Percentiles rank a stretch among this genome's conserved stretches.
phyloP scores from a whole-genome alignment of 306 rosid species.

The Dalbergia oliveri region DNA sequence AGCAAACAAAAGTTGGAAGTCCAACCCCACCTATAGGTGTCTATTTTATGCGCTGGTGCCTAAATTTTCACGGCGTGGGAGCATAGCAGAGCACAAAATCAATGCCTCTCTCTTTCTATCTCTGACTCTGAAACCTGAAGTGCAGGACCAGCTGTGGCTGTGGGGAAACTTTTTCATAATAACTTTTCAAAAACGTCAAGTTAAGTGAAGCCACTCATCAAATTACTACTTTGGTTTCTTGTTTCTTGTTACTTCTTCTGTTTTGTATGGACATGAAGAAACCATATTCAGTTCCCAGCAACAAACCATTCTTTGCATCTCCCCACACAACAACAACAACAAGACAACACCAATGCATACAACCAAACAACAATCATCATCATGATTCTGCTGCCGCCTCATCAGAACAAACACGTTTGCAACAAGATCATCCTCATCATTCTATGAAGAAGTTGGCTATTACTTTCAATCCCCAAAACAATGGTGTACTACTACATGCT shows the following conservation, averaged over 20 bases:
- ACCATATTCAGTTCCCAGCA: slow-evolving; percentile 54
- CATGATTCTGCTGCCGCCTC: too few relatives aligned
- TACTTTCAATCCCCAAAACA: slow-evolving; percentile 33
- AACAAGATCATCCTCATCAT: slow-evolving; percentile 47
- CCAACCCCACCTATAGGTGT: slow-evolving; percentile 22
- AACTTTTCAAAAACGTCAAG: slow-evolving; percentile 29
- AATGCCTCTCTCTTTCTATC: slow-evolving; percentile 36
- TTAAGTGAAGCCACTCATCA: slow-evolving; percentile 57
- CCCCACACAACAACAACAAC: slow-evolving; percentile 63
- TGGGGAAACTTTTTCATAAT: slow-evolving; percentile 47
- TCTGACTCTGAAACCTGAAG: slow-evolving; percentile 2
- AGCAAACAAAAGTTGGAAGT: slow-evolving; percentile 2
- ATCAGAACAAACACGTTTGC: too few relatives aligned
- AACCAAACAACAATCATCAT: slow-evolving; percentile 41
- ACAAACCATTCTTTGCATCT: slow-evolving; percentile 49
- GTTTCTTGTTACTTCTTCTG: slow-evolving; percentile 51
- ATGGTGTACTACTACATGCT: slow-evolving; percentile 44
- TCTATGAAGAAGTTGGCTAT: slow-evolving; percentile 60
- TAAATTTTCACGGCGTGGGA: slow-evolving; percentile 48
- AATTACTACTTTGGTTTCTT: slow-evolving; percentile 20
- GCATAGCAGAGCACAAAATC: slow-evolving; percentile 44
- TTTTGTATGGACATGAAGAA: slow-evolving; percentile 76
- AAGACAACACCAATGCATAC: slow-evolving; percentile 77
- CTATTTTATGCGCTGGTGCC: slow-evolving; percentile 51
- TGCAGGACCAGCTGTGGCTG: slow-evolving; percentile 17